Percentiles rank a stretch among this genome's conserved stretches.
Evolutionary conservation across 768 basidiomycete genomes (phyloP).

Genomic region (Mycena rebaudengoi): DNA sequence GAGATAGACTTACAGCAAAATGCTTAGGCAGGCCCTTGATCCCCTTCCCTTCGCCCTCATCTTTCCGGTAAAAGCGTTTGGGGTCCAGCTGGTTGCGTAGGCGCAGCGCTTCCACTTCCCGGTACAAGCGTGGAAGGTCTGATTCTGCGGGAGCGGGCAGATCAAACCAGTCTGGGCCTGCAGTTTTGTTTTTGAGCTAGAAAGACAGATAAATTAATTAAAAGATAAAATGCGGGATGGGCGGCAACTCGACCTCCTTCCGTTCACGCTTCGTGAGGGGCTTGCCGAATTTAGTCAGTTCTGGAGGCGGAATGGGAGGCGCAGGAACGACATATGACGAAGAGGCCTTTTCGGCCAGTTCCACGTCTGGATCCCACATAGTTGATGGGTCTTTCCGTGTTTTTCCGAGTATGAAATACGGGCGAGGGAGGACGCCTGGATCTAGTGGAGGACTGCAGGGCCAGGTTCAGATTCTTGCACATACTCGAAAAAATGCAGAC

Average conservation of each 20-base stretch:
- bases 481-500: not conserved
- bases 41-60: constrained; percentile 85
- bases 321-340: constrained; percentile 59
- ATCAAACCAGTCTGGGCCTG: constrained; percentile 89
- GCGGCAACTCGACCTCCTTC: constrained; percentile 68
- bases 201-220: not conserved
- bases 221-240: not conserved
- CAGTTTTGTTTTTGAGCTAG: constrained; percentile 75
- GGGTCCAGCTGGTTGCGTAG: constrained; percentile 90
- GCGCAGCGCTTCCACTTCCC: constrained; percentile 88
- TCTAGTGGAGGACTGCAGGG: constrained; percentile 71
- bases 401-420: constrained; percentile 68
- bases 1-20: constrained; percentile 72
- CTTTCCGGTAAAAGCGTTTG: constrained; percentile 90
- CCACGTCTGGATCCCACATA: constrained; percentile 70
- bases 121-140: constrained; percentile 79
- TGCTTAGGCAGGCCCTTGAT: constrained; percentile 87
- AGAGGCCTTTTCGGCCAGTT: constrained; percentile 59
- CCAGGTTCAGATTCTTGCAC: not conserved
- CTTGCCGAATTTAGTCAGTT: constrained; percentile 67
- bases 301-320: constrained; percentile 69
- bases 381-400: constrained; percentile 53
- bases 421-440: constrained; percentile 67
- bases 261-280: constrained; percentile 75
- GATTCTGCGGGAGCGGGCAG: constrained; percentile 84